These are phyloP conservation scores for Reutealis trisperma DNA, from an alignment of 345 rosid species.

Conservation along the genomic window DNA sequence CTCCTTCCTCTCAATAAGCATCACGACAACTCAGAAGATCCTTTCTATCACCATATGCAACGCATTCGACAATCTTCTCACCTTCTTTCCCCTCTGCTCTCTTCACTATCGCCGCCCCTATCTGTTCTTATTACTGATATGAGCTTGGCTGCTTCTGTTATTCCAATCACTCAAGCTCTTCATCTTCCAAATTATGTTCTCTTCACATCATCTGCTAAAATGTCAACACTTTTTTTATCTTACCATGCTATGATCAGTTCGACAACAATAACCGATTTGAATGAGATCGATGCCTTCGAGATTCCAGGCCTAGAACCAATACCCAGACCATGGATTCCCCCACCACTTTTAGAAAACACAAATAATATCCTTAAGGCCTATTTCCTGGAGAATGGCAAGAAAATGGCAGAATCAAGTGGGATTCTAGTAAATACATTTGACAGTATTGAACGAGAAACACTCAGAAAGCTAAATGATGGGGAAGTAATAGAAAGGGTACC, in stretches of 20 bases:
- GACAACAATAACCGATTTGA: background rate
- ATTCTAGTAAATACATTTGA: conserved; percentile 29
- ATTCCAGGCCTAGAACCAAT: conserved; percentile 18
- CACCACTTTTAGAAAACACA: conserved; percentile 16
- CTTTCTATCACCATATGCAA: conserved; percentile 34
- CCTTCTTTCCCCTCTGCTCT: conserved; percentile 35
- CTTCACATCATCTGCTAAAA: conserved; percentile 48
- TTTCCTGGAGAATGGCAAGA: conserved; percentile 24
- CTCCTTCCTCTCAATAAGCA: conserved; percentile 21
- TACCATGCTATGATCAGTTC: conserved; percentile 22
- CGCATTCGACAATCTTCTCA: conserved; percentile 29
- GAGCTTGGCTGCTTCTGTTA: conserved; percentile 33
- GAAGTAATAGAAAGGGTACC: conserved; percentile 21
- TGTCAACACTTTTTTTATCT: conserved; percentile 37
- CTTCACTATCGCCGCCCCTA: conserved; percentile 31
- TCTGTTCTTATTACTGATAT: conserved; percentile 40
- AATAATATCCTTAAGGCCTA: conserved; percentile 9
- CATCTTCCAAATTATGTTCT: conserved; percentile 38
- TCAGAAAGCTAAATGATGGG: conserved; percentile 21
- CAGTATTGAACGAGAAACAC: conserved; percentile 21
- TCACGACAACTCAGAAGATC: conserved; percentile 24
- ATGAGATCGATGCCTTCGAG: conserved; percentile 8
- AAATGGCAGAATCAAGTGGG: conserved; percentile 24
- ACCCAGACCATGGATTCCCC: conserved; percentile 33
- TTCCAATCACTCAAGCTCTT: conserved; percentile 33